Base-by-base conservation (phyloP, 768 basidiomycete species). In the Phlebiopsis flavidoalba region DNA sequence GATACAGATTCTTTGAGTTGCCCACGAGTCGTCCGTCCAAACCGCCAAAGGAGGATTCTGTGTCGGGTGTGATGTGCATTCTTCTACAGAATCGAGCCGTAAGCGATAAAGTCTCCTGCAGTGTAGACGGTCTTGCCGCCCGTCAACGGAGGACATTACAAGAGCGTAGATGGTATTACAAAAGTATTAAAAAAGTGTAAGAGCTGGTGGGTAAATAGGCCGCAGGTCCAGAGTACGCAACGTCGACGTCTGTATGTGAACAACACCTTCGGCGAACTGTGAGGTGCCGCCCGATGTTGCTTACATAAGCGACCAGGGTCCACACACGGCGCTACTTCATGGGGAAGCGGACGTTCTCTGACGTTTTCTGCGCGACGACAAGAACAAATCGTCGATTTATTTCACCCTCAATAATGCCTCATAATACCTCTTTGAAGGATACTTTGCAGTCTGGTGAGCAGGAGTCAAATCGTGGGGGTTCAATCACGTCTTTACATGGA, bases 391-490 rank as follows among this genome's bases (percentile, higher is more conserved):
- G 10, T 43, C 40, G 4, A 43, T 43, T 43, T 12, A 43, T 12
- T 43, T 17, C 17, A n/a, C n/a, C 40, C 3, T 43, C 17, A n/a
- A n/a, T 12, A 12, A 43, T 17, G 40, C 11, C 40, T 8, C 10
- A 3, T 43, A 12, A 12, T 43, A 3, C 10, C 17, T 33, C 52
- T 14, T 52, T 60, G 58, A 14, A 37, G 62, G 33, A 60, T 62
- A 22, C 62, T 55, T 35, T 40, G 60, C 22, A 63, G 66, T 36
- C 67, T 63, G n/a, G 69, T 66, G 51, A 56, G 43, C 12, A 59
- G 54, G 65, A 56, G 71, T 72, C 4, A 62, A 63, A 21, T 65
- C 67, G 1, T 72, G 68, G 69, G 69, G 69, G 12, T 70, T 72
- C 53, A 31, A 62, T 14, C 66, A 60, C 47, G 71, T 72, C 22